A percentile compares a stretch with the other conserved stretches of the same genome.
phyloP scores from a whole-genome alignment of 176 grass and related monocot genomes.

The Paspalum vaginatum region DNA sequence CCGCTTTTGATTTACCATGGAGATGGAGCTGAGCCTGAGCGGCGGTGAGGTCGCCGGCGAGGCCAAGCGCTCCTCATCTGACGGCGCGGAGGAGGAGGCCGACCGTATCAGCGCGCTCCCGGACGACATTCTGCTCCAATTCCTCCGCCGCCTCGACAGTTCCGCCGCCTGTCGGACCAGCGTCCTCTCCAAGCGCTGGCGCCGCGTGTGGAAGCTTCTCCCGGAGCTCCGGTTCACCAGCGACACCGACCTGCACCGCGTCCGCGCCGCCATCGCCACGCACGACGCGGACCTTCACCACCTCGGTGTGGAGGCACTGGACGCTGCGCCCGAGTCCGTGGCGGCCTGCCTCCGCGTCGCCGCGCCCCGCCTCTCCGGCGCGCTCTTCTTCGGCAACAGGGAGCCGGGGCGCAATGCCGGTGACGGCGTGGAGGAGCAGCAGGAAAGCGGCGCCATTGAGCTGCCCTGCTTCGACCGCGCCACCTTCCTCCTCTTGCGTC shows the following conservation, averaged over 20 bases:
- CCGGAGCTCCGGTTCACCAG: background rate
- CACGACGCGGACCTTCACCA: background rate
- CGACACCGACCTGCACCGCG: background rate
- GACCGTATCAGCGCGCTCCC: constrained; percentile 32
- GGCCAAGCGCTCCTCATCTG: background rate
- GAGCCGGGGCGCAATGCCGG: too few relatives aligned
- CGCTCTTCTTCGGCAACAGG: too few relatives aligned
- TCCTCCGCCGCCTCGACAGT: background rate
- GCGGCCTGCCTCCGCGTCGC: background rate
- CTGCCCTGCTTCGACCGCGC: constrained; percentile 30
- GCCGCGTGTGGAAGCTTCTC: constrained; percentile 34
- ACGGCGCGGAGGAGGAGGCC: background rate
- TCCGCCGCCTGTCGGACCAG: background rate
- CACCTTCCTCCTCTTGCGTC: background rate
- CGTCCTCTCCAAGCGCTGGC: constrained; percentile 40
- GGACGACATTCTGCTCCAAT: background rate
- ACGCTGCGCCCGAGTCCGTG: background rate
- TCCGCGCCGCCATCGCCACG: background rate
- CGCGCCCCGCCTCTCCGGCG: background rate
- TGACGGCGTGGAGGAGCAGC: background rate
- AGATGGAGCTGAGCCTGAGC: background rate
- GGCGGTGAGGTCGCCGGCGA: background rate
- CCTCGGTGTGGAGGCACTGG: background rate
- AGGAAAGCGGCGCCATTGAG: background rate
- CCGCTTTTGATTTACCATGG: too few relatives aligned